These are phyloP conservation scores for Hsuehochloa calcarea DNA, from an alignment of 176 grass and related monocot species.

Conservation along the genomic window DNA sequence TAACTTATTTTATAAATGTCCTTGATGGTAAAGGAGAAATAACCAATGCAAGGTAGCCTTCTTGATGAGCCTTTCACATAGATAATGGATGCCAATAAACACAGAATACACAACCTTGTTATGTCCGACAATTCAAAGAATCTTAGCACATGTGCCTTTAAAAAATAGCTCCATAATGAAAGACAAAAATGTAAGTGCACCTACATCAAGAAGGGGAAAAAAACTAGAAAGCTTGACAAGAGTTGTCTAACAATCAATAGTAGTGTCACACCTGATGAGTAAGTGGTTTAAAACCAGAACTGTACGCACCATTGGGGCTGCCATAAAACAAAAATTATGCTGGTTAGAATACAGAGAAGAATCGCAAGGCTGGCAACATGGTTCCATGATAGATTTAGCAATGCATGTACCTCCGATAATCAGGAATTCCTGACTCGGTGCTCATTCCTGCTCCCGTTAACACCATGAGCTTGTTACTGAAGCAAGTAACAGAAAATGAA, in stretches of 20 bases:
- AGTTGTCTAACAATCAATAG: neutral
- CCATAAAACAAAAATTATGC: slow-evolving; percentile 23
- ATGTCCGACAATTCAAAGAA: neutral
- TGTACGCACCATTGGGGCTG: slow-evolving; percentile 98
- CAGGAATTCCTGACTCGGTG: slow-evolving; percentile 94
- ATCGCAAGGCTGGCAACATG: neutral
- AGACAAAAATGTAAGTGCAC: neutral
- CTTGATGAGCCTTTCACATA: neutral
- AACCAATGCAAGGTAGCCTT: neutral
- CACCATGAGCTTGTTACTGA: slow-evolving; percentile 83
- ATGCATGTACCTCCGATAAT: slow-evolving; percentile 82
- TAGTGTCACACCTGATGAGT: slow-evolving; percentile 75
- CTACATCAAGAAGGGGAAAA: neutral
- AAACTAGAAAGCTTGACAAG: neutral
- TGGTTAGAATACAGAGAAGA: slow-evolving; percentile 12
- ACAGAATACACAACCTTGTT: neutral
- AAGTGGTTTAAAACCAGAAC: slow-evolving; percentile 94
- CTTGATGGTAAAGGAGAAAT: slow-evolving; percentile 4
- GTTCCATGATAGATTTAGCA: neutral
- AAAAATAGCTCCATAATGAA: neutral
- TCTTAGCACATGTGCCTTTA: neutral
- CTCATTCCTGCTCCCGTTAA: slow-evolving; percentile 94
- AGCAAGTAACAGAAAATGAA: slow-evolving; percentile 40
- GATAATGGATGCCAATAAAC: neutral
- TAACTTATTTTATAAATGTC: neutral